Percentiles rank a stretch among this genome's conserved stretches.
phyloP scores from a whole-genome alignment of 2,329 filamentous ascomycete species.

The Cladosporium sphaerospermum region DNA sequence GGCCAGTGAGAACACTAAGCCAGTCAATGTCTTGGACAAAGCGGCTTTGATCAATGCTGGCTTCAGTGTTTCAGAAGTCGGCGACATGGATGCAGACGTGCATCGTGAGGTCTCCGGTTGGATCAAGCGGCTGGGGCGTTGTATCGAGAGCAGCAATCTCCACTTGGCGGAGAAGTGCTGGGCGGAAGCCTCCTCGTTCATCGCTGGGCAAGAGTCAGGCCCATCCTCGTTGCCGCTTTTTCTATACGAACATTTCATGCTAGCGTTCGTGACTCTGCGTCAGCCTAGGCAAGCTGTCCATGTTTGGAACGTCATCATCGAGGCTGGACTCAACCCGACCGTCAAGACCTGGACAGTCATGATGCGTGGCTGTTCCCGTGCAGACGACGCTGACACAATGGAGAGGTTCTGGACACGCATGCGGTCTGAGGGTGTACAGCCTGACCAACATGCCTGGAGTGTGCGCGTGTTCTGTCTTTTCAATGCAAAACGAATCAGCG shows the following conservation, averaged over 20 bases:
- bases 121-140: slow-evolving; percentile 17
- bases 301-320: slow-evolving; percentile 52
- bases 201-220: neutral
- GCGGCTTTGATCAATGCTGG: slow-evolving; percentile 2
- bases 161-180: slow-evolving; percentile 16
- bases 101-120: neutral
- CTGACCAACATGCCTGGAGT: slow-evolving; percentile 65
- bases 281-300: slow-evolving; percentile 42
- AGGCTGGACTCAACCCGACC: slow-evolving; percentile 52
- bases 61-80: neutral
- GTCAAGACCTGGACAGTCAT: slow-evolving; percentile 65
- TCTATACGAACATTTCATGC: slow-evolving; percentile 39
- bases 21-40: neutral
- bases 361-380: slow-evolving; percentile 62
- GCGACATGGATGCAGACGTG: slow-evolving; percentile 1
- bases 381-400: slow-evolving; percentile 54
- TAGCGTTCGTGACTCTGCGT: slow-evolving; percentile 41
- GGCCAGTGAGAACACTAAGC: too few relatives aligned
- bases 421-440: slow-evolving; percentile 48
- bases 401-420: slow-evolving; percentile 64
- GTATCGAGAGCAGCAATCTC: slow-evolving; percentile 18
- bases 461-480: slow-evolving; percentile 63
- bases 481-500: slow-evolving; percentile 45
- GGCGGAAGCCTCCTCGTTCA: slow-evolving; percentile 13
- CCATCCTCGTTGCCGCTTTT: slow-evolving; percentile 20